These are phyloP conservation scores for Bauhinia variegata DNA, from an alignment of 306 rosid genomes.

Conservation along the genomic window DNA sequence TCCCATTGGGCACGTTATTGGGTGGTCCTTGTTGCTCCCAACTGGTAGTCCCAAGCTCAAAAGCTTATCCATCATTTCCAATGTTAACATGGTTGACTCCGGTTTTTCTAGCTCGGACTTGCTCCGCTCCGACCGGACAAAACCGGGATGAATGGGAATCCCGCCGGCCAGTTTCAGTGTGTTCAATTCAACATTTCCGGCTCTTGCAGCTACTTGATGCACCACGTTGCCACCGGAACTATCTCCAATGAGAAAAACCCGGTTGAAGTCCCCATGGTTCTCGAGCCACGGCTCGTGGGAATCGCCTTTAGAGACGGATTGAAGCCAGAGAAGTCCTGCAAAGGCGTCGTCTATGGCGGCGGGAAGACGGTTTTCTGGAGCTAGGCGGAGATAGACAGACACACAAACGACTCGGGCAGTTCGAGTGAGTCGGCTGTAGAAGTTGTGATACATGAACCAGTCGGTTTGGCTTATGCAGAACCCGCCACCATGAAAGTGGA, in stretches of 20 bases:
- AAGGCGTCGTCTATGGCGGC: slow-evolving; percentile 54
- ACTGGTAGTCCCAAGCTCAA: slow-evolving; percentile 50
- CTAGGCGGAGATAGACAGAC: slow-evolving; percentile 54
- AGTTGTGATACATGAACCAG: slow-evolving; percentile 62
- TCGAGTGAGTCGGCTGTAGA: slow-evolving; percentile 46
- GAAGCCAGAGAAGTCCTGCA: slow-evolving; percentile 55
- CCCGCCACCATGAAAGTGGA: slow-evolving; percentile 83
- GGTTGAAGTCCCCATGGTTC: slow-evolving; percentile 43
- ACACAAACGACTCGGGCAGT: slow-evolving; percentile 48
- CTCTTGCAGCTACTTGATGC: slow-evolving; percentile 55
- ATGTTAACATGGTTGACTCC: slow-evolving; percentile 52
- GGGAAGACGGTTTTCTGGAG: slow-evolving; percentile 71
- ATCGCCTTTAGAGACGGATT: slow-evolving; percentile 25
- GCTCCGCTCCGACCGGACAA: slow-evolving; percentile 50
- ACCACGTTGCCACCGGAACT: slow-evolving; percentile 69
- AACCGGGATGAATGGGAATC: slow-evolving; percentile 62
- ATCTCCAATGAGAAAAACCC: slow-evolving; percentile 71
- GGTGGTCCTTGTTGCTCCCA: slow-evolving; percentile 65
- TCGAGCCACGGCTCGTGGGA: slow-evolving; percentile 35
- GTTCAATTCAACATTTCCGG: slow-evolving; percentile 35
- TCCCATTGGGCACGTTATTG: slow-evolving; percentile 71
- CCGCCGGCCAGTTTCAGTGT: slow-evolving; percentile 53
- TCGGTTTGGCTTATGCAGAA: slow-evolving; percentile 66
- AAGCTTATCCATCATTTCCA: slow-evolving; percentile 72
- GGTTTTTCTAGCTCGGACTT: slow-evolving; percentile 69